Percentiles rank a stretch among this genome's conserved stretches.
phyloP scores from a whole-genome alignment of 2,329 filamentous ascomycete genomes.

The Aspergillus intermedius region DNA sequence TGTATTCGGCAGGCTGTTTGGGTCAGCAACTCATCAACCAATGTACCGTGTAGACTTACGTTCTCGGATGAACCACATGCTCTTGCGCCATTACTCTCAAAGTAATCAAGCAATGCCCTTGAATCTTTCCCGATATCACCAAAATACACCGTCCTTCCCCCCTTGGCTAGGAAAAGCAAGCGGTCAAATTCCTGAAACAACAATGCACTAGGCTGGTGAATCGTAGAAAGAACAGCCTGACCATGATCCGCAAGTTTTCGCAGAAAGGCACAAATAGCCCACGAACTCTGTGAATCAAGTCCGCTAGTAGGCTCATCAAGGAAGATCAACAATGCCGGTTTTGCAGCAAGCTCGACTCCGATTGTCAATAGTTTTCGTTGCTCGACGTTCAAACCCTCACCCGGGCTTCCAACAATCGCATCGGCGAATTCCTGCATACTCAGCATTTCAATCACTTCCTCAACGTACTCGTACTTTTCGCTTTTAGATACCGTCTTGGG shows the following conservation, averaged over 20 bases:
- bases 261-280: constrained; percentile 79
- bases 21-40: constrained; percentile 8
- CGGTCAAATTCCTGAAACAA: constrained; percentile 75
- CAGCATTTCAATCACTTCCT: constrained; percentile 72
- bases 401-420: constrained; percentile 77
- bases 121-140: constrained; percentile 58
- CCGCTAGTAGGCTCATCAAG: constrained; percentile 90
- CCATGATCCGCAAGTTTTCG: constrained; percentile 81
- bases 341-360: constrained; percentile 84
- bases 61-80: constrained; percentile 58
- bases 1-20: constrained; percentile 60
- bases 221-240: constrained; percentile 84
- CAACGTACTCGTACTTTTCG: constrained; percentile 79
- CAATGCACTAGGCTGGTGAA: constrained; percentile 90
- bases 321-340: constrained; percentile 78
- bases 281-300: constrained; percentile 81
- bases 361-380: constrained; percentile 72
- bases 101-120: constrained; percentile 53
- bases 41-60: constrained; percentile 12
- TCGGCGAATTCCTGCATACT: constrained; percentile 86
- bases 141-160: constrained; percentile 62
- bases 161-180: constrained; percentile 56
- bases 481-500: constrained; percentile 60
- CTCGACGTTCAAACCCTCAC: constrained; percentile 61
- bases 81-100: constrained; percentile 55